Conservation (phyloP, 179 eudicot species). For the Nepenthes alata region DNA sequence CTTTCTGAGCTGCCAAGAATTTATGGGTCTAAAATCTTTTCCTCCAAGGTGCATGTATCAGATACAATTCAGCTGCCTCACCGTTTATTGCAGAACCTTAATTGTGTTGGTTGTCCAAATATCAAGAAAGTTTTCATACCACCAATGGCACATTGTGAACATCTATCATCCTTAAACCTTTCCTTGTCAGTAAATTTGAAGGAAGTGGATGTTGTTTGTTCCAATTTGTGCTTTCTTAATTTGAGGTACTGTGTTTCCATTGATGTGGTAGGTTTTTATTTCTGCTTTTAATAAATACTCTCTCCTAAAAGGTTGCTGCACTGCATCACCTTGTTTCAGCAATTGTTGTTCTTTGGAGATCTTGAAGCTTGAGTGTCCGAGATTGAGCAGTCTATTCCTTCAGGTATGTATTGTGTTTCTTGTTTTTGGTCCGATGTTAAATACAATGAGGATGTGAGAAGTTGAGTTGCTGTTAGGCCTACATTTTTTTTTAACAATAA, state of each 20-base stretch:
- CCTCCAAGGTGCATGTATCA: constrained; percentile 11
- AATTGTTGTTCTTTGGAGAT: constrained; percentile 74
- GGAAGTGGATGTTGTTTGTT: constrained; percentile 71
- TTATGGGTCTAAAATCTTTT: constrained; percentile 14
- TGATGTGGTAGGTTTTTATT: constrained; percentile 1
- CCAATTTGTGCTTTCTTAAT: constrained; percentile 64
- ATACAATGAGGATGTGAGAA: too few relatives aligned
- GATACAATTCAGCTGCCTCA: constrained; percentile 32
- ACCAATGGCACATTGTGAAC: constrained; percentile 47
- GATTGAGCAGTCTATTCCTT: constrained; percentile 65
- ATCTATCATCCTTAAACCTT: constrained; percentile 63
- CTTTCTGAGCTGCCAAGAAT: constrained; percentile 14
- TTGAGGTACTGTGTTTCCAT: constrained; percentile 39
- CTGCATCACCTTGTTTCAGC: constrained; percentile 26
- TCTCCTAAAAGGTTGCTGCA: constrained; percentile 4
- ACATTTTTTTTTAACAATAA: too few relatives aligned
- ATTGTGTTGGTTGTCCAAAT: constrained; percentile 89
- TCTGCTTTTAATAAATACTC: background rate
- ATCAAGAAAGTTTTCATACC: constrained; percentile 74
- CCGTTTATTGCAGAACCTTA: constrained; percentile 67
- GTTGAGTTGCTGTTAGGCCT: too few relatives aligned
- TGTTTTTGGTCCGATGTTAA: too few relatives aligned
- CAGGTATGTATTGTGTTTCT: constrained; percentile 33
- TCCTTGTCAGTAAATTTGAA: constrained; percentile 72
- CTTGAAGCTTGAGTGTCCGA: constrained; percentile 74